Evolutionary conservation across 2,329 filamentous ascomycete species (phyloP), one percentile per base, ranked within the genome.

Genomic region (Cercospora nicotianae): DNA sequence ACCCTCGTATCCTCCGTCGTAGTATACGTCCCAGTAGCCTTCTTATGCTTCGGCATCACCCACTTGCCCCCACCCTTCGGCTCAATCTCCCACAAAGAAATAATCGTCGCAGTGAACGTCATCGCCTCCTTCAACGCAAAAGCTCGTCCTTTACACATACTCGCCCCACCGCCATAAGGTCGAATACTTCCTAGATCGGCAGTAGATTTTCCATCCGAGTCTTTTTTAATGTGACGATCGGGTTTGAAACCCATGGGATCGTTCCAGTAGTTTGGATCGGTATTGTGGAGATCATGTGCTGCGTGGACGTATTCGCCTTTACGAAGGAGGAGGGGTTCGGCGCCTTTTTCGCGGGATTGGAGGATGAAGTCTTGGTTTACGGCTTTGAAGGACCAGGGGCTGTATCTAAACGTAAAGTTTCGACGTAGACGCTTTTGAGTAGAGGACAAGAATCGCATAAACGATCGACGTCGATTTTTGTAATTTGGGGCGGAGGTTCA

Each of bases 81-180:
- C 64, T 84, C 78, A 66, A 89, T 82, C 53, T 88, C 84, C 86
- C 86, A 89, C 72, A 86, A 80, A 5, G 81, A 79, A 20, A 88
- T 73, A 23, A 89, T 81, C 1, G 83, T 81, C 16, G 86, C 85
- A 1, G 82, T 80, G 55, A 86, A 83, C 26, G 82, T 76, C 53
- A 88, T 71, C 18, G 83, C 80, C 72, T 85, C 81, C 59, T 82
- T 79, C 72, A 86, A 82, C 2, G 83, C 84, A 68, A 87, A 84
- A 1, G 78, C 76, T 12, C 83, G 79, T 3, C 83, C 84, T 74
- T 85, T 85, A 68, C 83, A 86, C 71, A 84, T 83, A 64, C 72
- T 77, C 18, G 67, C 60, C 10, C 83, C 85, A 8, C 81, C 82
- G 76, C 78, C 78, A 73, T 83, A 86, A 0, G 83, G 81, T 42